phyloP scores from a whole-genome alignment of 2,329 filamentous ascomycete genomes.

The Hortaea sp. region DNA sequence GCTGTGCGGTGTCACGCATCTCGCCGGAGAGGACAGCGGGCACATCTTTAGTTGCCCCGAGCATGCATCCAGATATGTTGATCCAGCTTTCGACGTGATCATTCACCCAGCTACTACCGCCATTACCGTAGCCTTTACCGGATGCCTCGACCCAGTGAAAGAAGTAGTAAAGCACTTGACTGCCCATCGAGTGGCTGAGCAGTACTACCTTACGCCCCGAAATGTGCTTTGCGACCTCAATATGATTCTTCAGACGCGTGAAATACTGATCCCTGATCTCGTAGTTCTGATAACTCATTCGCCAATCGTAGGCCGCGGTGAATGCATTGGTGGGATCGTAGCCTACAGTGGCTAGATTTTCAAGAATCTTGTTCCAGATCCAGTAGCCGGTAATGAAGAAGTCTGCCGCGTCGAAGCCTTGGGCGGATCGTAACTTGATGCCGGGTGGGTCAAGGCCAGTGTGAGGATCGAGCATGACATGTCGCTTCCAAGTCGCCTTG shows the following conservation, averaged over 20 bases:
- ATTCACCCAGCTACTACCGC: conserved; percentile 83
- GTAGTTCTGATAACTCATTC: conserved; percentile 79
- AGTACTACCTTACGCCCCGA: conserved; percentile 72
- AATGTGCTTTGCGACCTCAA: conserved; percentile 70
- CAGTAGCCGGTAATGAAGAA: conserved; percentile 88
- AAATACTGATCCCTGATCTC: conserved; percentile 92
- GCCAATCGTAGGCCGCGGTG: conserved; percentile 76
- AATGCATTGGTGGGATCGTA: conserved; percentile 79
- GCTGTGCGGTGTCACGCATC: conserved; percentile 95
- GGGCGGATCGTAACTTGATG: conserved; percentile 83
- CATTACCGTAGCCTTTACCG: conserved; percentile 55
- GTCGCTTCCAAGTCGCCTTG: conserved; percentile 87
- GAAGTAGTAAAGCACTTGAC: conserved; percentile 82
- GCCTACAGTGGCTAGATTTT: conserved; percentile 89
- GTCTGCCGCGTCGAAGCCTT: conserved; percentile 95
- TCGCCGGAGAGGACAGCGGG: conserved; percentile 88
- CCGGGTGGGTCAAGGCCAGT: conserved; percentile 85
- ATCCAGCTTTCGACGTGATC: conserved; percentile 88
- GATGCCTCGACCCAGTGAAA: conserved; percentile 72
- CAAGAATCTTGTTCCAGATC: conserved; percentile 99
- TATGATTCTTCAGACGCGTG: conserved; percentile 76
- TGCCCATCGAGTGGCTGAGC: conserved; percentile 94
- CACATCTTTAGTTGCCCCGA: conserved; percentile 83
- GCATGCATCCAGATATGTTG: conserved; percentile 96
- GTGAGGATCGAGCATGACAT: conserved; percentile 90